Conservation (phyloP, 2,329 filamentous ascomycete genomes). For the Fusarium lyarnte region DNA sequence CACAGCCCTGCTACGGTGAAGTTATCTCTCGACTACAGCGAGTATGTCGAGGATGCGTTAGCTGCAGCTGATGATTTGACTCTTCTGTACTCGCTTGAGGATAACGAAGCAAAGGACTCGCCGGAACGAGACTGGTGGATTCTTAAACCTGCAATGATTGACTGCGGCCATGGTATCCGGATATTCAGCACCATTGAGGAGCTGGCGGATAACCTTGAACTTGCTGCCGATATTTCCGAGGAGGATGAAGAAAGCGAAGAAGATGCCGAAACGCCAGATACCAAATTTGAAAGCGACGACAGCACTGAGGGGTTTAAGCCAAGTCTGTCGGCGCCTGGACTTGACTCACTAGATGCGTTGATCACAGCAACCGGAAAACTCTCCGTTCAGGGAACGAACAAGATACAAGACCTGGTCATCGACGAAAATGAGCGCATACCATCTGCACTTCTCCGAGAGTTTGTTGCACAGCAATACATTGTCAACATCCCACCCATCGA, state of each 20-base stretch:
- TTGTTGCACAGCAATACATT: constrained; percentile 53
- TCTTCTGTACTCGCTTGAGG: constrained; percentile 48
- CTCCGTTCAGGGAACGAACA: neutral
- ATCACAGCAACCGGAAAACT: constrained; percentile 44
- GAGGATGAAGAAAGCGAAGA: constrained; percentile 34
- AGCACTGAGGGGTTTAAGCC: constrained; percentile 26
- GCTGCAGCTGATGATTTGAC: constrained; percentile 50
- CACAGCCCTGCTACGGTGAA: constrained; percentile 48
- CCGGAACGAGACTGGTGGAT: constrained; percentile 52
- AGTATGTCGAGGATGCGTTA: constrained; percentile 52
- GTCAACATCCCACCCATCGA: constrained; percentile 45
- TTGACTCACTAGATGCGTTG: constrained; percentile 45
- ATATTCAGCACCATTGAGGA: constrained; percentile 52
- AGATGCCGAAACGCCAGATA: neutral
- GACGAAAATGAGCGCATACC: constrained; percentile 49
- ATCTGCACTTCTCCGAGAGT: constrained; percentile 50
- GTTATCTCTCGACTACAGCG: constrained; percentile 50
- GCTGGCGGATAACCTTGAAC: constrained; percentile 48
- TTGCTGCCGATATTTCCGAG: constrained; percentile 49
- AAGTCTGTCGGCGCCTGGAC: constrained; percentile 40
- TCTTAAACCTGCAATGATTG: constrained; percentile 51
- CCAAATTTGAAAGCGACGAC: neutral
- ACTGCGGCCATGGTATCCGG: constrained; percentile 52
- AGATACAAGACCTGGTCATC: constrained; percentile 38
- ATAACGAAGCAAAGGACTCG: constrained; percentile 44